Conservation (phyloP, 2,329 filamentous ascomycete species). For the Byssoonygena ceratinophila region DNA sequence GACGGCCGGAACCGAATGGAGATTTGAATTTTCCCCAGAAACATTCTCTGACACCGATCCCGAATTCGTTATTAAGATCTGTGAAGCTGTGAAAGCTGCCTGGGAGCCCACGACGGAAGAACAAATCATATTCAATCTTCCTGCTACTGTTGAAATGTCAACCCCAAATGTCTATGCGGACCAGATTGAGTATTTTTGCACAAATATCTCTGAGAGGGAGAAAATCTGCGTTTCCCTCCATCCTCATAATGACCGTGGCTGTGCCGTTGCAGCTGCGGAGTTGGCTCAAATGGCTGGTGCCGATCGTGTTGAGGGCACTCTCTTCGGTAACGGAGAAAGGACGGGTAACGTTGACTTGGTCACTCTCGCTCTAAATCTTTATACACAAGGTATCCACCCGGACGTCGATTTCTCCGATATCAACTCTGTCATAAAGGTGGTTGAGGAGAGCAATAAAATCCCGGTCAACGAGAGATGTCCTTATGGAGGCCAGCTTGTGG, state of each 20-base stretch:
- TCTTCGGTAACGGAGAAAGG: constrained; percentile 90
- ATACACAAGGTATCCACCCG: constrained; percentile 81
- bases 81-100: constrained; percentile 84
- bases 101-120: constrained; percentile 73
- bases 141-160: constrained; percentile 87
- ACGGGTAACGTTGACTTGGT: constrained; percentile 95
- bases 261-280: constrained; percentile 79
- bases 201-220: constrained; percentile 69
- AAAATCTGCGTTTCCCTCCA: constrained; percentile 84
- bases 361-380: constrained; percentile 83
- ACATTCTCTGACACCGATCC: constrained; percentile 81
- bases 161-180: constrained; percentile 95
- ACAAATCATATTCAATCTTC: constrained; percentile 92
- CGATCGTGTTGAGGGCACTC: constrained; percentile 83
- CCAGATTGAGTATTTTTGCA: constrained; percentile 91
- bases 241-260: constrained; percentile 89
- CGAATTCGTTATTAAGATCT: constrained; percentile 72
- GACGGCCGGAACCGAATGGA: constrained; percentile 46
- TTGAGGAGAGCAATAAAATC: constrained; percentile 90
- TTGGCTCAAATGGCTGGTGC: constrained; percentile 93
- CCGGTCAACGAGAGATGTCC: constrained; percentile 81
- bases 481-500: constrained; percentile 84
- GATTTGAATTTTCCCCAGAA: constrained; percentile 42
- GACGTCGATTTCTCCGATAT: constrained; percentile 88
- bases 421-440: constrained; percentile 70